These are phyloP conservation scores for Singerocomus inundabilis DNA, from an alignment of 1,284 basidiomycete species.

Conservation along the genomic window DNA sequence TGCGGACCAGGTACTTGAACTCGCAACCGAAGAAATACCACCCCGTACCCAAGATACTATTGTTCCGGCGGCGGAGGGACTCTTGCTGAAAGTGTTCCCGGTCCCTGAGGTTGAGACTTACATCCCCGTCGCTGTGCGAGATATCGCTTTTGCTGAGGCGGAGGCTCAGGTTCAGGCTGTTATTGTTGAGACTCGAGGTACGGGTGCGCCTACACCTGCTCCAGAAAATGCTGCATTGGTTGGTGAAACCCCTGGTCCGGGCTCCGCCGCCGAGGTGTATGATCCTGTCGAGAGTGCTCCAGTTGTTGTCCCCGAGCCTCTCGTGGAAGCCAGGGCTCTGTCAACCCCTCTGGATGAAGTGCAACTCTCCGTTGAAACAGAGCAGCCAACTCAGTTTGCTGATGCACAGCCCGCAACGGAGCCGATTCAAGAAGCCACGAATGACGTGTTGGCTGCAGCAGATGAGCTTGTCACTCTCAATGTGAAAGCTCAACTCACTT, in stretches of 20 bases:
- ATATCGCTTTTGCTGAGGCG: conserved; percentile 1
- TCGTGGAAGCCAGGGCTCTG: neutral
- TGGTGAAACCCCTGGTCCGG: conserved; percentile 39
- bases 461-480: neutral
- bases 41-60: neutral
- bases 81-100: neutral
- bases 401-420: neutral
- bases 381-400: conserved; percentile 9
- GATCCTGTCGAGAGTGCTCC: conserved; percentile 8
- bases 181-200: conserved; percentile 3
- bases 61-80: conserved; percentile 1
- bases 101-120: neutral
- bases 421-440: conserved; percentile 1
- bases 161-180: conserved; percentile 10
- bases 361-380: conserved; percentile 4
- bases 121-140: neutral
- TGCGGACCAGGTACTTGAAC: conserved; percentile 5
- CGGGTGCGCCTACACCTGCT: conserved; percentile 22
- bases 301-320: neutral
- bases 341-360: neutral
- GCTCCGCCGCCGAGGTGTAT: conserved; percentile 31
- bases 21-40: conserved; percentile 2
- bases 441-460: neutral
- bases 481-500: neutral
- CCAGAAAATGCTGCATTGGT: conserved; percentile 34